phyloP scores from a whole-genome alignment of 208 protist species.

The Trypanosoma scelopori region DNA sequence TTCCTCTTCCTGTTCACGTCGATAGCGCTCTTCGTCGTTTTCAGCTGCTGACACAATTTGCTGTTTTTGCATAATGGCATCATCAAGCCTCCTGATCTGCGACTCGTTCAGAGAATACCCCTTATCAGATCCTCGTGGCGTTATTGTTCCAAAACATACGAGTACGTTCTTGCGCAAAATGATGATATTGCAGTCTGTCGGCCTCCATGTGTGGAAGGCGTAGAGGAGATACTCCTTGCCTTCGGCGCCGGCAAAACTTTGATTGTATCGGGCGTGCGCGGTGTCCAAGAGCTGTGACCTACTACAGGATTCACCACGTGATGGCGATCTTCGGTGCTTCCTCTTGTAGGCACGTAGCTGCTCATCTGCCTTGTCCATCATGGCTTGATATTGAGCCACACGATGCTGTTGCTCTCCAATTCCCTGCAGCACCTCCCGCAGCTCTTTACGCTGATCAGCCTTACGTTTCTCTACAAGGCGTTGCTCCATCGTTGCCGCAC shows the following conservation, averaged over 20 bases:
- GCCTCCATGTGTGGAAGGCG: constrained; percentile 75
- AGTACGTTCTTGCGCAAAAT: constrained; percentile 73
- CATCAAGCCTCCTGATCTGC: constrained; percentile 61
- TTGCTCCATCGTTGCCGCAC: constrained; percentile 70
- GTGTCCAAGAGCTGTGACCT: not conserved
- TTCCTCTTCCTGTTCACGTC: constrained; percentile 22
- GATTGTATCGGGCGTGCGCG: constrained; percentile 39
- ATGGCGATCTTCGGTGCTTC: constrained; percentile 13
- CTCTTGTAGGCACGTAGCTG: constrained; percentile 60
- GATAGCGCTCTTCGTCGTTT: constrained; percentile 27
- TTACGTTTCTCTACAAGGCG: constrained; percentile 49
- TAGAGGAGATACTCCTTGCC: constrained; percentile 74
- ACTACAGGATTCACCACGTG: constrained; percentile 10
- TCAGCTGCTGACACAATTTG: constrained; percentile 24
- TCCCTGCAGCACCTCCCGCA: constrained; percentile 68
- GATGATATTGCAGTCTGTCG: constrained; percentile 69
- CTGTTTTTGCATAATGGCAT: constrained; percentile 44
- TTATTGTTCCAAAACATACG: constrained; percentile 51
- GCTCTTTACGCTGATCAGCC: constrained; percentile 50
- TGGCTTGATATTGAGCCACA: constrained; percentile 71
- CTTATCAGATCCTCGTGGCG: constrained; percentile 7
- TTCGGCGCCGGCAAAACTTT: constrained; percentile 70
- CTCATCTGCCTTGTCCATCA: constrained; percentile 78
- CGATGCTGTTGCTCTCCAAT: constrained; percentile 70
- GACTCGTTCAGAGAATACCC: constrained; percentile 59